phyloP scores from a whole-genome alignment of 75 land plant genomes.

The Cryptomeria japonica region DNA sequence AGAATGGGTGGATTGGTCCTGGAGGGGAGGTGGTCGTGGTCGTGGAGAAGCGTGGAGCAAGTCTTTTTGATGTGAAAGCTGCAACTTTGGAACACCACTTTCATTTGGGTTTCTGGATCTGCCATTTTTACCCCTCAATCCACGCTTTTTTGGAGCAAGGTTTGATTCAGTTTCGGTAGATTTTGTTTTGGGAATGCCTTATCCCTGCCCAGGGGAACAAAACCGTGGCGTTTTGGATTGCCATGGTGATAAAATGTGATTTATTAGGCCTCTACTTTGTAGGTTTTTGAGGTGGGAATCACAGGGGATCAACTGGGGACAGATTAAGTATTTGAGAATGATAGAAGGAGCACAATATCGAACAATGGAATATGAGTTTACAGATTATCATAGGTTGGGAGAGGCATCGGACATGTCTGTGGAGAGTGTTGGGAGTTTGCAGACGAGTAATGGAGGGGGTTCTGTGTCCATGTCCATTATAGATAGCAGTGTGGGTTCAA shows the following conservation, averaged over 20 bases:
- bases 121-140: neutral
- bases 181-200: neutral
- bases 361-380: conserved; percentile 13
- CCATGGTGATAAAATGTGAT: neutral
- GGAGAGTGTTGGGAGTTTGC: conserved; percentile 51
- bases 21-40: neutral
- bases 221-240: neutral
- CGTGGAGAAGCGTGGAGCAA: neutral
- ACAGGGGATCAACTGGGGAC: neutral
- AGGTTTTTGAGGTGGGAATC: neutral
- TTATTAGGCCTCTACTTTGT: neutral
- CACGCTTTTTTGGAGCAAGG: neutral
- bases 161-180: neutral
- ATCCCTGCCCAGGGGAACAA: neutral
- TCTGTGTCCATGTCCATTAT: conserved; percentile 49
- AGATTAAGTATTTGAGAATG: neutral
- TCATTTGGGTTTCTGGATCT: conserved; percentile 8
- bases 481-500: conserved; percentile 66
- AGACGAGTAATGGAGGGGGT: conserved; percentile 62
- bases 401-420: conserved; percentile 63
- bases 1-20: conserved; percentile 9
- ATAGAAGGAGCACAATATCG: conserved; percentile 2
- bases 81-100: neutral
- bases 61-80: conserved; percentile 7
- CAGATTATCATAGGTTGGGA: conserved; percentile 43